Evolutionary conservation across 2,329 filamentous ascomycete species (phyloP).

Genomic region (Cladosporium cucumerinum): DNA sequence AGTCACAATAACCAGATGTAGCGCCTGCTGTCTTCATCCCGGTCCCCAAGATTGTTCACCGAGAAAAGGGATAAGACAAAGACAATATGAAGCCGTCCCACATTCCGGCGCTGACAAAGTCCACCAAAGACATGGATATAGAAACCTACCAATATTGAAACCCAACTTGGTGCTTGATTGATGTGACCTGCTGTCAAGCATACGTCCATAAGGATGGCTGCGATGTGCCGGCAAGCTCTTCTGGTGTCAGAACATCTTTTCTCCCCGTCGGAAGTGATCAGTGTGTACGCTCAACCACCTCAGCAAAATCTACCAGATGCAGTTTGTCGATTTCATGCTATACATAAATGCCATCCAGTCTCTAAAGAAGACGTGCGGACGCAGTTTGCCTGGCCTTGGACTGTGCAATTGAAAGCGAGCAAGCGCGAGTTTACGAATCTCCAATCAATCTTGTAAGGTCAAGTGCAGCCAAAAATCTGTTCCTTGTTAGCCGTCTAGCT

Average conservation of each 20-base stretch:
- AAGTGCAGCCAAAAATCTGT: background rate
- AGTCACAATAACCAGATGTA: background rate
- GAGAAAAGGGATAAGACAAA: background rate
- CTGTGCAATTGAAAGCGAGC: background rate
- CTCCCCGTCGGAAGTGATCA: background rate
- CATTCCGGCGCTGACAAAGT: background rate
- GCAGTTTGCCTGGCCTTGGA: background rate
- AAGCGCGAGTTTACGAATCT: background rate
- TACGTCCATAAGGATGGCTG: background rate
- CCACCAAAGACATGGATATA: background rate
- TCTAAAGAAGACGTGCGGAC: background rate
- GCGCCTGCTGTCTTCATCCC: background rate
- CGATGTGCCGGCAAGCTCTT: background rate
- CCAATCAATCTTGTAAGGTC: background rate
- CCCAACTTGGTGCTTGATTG: background rate
- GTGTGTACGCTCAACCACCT: background rate
- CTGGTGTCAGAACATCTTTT: background rate
- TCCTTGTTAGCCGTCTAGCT: background rate
- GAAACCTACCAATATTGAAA: background rate
- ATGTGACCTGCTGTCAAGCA: background rate
- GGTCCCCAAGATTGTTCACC: background rate
- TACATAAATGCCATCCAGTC: background rate
- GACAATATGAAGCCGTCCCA: background rate
- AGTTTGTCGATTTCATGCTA: background rate
- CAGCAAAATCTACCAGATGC: background rate